phyloP scores from a whole-genome alignment of 805 yeast species.

The Yamadazyma laniorum region DNA sequence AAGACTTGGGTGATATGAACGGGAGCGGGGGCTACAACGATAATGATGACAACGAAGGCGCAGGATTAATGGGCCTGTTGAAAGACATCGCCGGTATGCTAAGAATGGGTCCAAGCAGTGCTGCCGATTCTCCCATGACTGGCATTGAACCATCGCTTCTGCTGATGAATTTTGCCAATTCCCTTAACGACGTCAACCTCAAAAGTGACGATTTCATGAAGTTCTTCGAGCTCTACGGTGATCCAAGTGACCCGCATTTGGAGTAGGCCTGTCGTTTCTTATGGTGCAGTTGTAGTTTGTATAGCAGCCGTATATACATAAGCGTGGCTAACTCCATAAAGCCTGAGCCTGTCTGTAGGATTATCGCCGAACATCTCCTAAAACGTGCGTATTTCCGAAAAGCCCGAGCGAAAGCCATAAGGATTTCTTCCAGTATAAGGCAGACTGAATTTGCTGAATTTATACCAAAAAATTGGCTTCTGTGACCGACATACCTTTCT shows the following conservation, averaged over 20 bases:
- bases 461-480: no score
- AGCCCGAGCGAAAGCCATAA: no score
- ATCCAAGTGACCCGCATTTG: conserved; percentile 20
- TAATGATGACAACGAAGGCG: not conserved
- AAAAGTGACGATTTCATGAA: conserved; percentile 34
- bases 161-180: conserved; percentile 3
- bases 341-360: not conserved
- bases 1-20: not conserved
- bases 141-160: conserved; percentile 1
- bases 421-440: no score
- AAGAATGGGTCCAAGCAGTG: no score
- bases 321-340: no score
- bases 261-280: not conserved
- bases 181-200: conserved; percentile 13
- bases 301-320: no score
- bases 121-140: not conserved
- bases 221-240: conserved; percentile 37
- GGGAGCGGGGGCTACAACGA: not conserved
- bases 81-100: not conserved
- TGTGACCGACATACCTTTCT: no score
- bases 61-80: not conserved
- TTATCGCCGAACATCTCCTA: conserved; percentile 5
- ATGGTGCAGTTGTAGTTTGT: no score
- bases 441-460: no score
- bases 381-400: conserved; percentile 2